Evolutionary conservation across 2,329 filamentous ascomycete species (phyloP).

Genomic region (Talaromyces islandicus): DNA sequence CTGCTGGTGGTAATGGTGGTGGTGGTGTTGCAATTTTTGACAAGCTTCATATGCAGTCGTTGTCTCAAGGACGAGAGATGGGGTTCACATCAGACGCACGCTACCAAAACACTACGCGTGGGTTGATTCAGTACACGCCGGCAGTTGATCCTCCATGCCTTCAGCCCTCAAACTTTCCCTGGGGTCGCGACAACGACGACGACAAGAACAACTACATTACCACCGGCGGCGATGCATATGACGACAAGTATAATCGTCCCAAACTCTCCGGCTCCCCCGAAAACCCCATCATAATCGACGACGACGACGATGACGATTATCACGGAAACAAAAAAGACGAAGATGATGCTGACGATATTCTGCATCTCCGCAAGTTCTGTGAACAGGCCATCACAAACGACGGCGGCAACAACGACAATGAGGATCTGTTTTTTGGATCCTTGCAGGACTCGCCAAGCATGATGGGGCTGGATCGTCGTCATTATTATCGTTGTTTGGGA

Average conservation of each 20-base stretch:
- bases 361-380: background rate
- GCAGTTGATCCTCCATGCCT: background rate
- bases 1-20: background rate
- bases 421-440: background rate
- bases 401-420: background rate
- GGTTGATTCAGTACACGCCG: background rate
- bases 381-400: background rate
- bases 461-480: background rate
- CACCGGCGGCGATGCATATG: background rate
- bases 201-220: background rate
- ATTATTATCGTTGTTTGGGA: background rate
- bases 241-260: too few species aligned
- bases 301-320: background rate
- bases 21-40: too few species aligned
- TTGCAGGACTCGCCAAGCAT: background rate
- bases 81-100: background rate
- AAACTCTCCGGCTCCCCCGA: background rate
- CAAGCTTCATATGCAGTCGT: too few species aligned
- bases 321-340: background rate
- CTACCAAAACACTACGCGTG: background rate
- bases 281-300: background rate
- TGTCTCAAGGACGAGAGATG: background rate
- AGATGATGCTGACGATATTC: background rate
- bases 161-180: background rate
- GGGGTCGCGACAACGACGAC: too few species aligned